Evolutionary conservation across 441 rosid genomes (phyloP).

Genomic region (Flueggea neowawraea): DNA sequence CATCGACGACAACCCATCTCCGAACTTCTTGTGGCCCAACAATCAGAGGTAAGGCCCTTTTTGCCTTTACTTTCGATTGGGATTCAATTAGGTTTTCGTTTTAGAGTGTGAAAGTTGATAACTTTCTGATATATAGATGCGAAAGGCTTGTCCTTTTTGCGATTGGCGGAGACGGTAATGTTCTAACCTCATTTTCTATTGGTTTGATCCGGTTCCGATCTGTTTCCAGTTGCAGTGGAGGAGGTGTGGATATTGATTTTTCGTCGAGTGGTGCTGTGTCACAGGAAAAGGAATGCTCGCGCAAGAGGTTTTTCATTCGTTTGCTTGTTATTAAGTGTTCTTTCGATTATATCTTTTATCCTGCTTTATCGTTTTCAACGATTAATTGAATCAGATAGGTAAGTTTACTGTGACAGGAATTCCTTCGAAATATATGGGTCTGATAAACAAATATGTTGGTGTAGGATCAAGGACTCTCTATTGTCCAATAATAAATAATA

Average conservation of each 20-base stretch:
- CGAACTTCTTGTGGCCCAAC: slow-evolving; percentile 27
- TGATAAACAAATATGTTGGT: no score
- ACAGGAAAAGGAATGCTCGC: slow-evolving; percentile 36
- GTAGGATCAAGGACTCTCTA: no score
- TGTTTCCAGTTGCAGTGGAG: slow-evolving; percentile 11
- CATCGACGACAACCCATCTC: slow-evolving; percentile 25
- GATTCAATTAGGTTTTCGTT: slow-evolving; percentile 3
- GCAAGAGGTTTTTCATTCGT: slow-evolving; percentile 49
- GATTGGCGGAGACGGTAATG: no score
- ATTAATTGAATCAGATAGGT: no score
- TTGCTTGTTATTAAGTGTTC: not conserved
- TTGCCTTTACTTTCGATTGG: no score
- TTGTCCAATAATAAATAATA: no score
- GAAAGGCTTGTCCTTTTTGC: not conserved
- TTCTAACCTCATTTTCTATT: not conserved
- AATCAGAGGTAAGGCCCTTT: slow-evolving; percentile 15
- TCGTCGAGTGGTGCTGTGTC: slow-evolving; percentile 31
- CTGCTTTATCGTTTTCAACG: no score
- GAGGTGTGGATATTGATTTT: slow-evolving; percentile 30
- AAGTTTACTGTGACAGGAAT: no score
- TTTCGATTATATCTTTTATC: no score
- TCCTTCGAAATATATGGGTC: no score
- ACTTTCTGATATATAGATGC: no score
- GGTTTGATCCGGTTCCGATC: not conserved
- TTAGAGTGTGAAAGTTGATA: no score